These are phyloP conservation scores for sweet orange (Citrus sinensis) DNA, from an alignment of 345 rosid species.

Conservation along the genomic window DNA sequence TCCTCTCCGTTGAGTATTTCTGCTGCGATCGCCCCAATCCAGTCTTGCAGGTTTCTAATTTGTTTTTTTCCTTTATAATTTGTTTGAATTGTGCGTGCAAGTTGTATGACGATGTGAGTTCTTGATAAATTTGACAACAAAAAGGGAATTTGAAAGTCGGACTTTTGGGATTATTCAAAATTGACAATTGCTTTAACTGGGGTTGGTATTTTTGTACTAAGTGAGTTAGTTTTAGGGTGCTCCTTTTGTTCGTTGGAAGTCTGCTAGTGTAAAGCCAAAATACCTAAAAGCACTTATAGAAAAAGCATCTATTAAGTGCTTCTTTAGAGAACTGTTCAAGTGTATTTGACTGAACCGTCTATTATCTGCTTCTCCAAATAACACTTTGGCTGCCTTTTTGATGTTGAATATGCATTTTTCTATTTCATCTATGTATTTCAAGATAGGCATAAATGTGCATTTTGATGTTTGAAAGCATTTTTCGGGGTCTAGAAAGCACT, in stretches of 20 bases:
- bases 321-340: not conserved
- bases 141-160: not conserved
- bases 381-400: not conserved
- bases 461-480: not conserved
- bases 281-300: not conserved
- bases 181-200: not conserved
- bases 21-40: conserved; percentile 94
- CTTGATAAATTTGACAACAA: not conserved
- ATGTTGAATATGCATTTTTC: not conserved
- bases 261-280: not conserved
- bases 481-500: not conserved
- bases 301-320: not conserved
- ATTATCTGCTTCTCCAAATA: not conserved
- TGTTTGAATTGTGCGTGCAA: not conserved
- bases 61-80: not conserved
- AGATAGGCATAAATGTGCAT: not conserved
- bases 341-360: not conserved
- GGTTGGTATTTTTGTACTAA: not conserved
- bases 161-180: not conserved
- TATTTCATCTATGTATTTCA: not conserved
- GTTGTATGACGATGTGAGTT: not conserved
- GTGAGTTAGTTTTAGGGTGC: not conserved
- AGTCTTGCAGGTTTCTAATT: conserved; percentile 49
- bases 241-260: not conserved
- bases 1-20: conserved; percentile 56